Evolutionary conservation across 768 basidiomycete genomes (phyloP).

Genomic region (Antrodiella citrinella): DNA sequence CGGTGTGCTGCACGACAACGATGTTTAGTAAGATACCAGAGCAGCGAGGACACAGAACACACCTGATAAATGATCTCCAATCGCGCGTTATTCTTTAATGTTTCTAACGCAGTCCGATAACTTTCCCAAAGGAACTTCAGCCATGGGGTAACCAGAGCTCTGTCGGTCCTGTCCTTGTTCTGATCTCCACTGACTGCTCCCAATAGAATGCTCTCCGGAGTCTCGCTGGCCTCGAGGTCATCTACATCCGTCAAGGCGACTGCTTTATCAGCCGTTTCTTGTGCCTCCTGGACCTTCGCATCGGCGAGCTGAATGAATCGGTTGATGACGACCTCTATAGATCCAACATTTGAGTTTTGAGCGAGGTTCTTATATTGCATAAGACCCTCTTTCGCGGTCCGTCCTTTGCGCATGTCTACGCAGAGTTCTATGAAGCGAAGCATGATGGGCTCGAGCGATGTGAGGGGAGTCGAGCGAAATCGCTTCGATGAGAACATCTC

Average conservation of each 20-base stretch:
- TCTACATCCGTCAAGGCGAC: conserved; percentile 74
- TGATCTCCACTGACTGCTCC: conserved; percentile 87
- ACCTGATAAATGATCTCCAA: conserved; percentile 94
- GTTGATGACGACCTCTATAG: conserved; percentile 88
- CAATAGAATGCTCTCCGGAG: conserved; percentile 85
- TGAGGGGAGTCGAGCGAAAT: conserved; percentile 84
- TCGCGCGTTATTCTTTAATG: conserved; percentile 90
- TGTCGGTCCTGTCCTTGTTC: conserved; percentile 89
- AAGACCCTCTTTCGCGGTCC: conserved; percentile 89
- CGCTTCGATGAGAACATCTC: conserved; percentile 93
- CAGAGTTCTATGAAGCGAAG: conserved; percentile 93
- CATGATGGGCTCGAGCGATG: conserved; percentile 92
- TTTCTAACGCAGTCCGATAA: conserved; percentile 91
- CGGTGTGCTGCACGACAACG: conserved; percentile 60
- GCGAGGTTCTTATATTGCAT: conserved; percentile 99
- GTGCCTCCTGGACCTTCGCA: conserved; percentile 75
- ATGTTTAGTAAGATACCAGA: conserved; percentile 1
- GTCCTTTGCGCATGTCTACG: conserved; percentile 89
- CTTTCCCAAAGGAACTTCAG: conserved; percentile 99
- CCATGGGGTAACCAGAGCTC: conserved; percentile 94
- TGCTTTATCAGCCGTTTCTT: conserved; percentile 75
- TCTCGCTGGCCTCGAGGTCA: conserved; percentile 93
- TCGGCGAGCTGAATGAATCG: conserved; percentile 77
- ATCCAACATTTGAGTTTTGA: conserved; percentile 83
- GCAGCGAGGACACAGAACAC: conserved; percentile 15